phyloP scores from a whole-genome alignment of 108 stramenopile genomes.

The Cylindrotheca fusiformis region DNA sequence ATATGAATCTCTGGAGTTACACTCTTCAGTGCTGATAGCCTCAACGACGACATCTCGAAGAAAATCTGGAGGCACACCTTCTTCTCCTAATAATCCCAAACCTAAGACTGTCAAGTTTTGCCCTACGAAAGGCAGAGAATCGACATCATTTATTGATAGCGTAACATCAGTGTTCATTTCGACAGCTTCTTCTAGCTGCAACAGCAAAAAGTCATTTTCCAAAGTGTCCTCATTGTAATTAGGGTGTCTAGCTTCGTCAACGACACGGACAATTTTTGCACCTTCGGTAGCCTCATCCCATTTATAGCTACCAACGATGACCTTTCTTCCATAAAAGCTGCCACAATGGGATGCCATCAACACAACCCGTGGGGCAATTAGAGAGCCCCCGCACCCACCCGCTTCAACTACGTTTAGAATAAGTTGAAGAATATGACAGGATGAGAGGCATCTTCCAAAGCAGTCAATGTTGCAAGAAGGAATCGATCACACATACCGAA shows the following conservation, averaged over 20 bases:
- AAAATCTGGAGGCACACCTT: background rate
- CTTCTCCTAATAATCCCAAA: slow-evolving; percentile 31
- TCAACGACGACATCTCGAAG: slow-evolving; percentile 36
- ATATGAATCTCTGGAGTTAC: slow-evolving; percentile 10
- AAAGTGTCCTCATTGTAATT: slow-evolving; percentile 16
- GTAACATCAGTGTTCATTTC: slow-evolving; percentile 8
- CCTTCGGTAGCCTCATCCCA: background rate
- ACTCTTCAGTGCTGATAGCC: slow-evolving; percentile 8
- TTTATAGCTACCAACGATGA: slow-evolving; percentile 12
- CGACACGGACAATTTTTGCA: background rate
- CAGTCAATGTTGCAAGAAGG: no score
- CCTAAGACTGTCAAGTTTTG: slow-evolving; percentile 39
- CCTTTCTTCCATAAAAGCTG: slow-evolving; percentile 10
- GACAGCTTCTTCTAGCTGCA: slow-evolving; percentile 19
- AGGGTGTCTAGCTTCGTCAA: slow-evolving; percentile 24
- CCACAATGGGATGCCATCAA: slow-evolving; percentile 49
- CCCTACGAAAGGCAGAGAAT: slow-evolving; percentile 19
- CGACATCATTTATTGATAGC: slow-evolving; percentile 30
- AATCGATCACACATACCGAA: slow-evolving; percentile 20
- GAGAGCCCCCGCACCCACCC: slow-evolving; percentile 36
- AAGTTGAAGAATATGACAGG: no score
- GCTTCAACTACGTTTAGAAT: slow-evolving; percentile 15
- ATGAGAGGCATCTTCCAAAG: no score
- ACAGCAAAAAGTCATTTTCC: slow-evolving; percentile 36
- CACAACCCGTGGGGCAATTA: slow-evolving; percentile 43